phyloP scores from a whole-genome alignment of 768 basidiomycete species.

The Russula virescens region DNA sequence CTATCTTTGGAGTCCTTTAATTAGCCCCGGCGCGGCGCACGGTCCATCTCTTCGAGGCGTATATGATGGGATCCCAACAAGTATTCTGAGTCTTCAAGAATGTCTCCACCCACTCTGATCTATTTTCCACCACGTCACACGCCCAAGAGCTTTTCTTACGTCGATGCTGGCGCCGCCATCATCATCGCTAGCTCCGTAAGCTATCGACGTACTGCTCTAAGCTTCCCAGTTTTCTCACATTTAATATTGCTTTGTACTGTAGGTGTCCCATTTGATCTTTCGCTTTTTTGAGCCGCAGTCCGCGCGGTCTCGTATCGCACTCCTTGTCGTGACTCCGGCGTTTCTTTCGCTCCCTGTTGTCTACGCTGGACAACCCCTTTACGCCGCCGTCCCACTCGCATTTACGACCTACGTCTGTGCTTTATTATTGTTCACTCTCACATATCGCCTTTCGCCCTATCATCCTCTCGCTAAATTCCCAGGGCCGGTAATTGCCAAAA shows the following conservation, averaged over 20 bases:
- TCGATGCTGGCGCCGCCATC: not conserved
- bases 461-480: constrained; percentile 49
- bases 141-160: not conserved
- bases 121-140: not conserved
- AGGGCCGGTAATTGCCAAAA: constrained; percentile 40
- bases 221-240: not conserved
- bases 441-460: constrained; percentile 47
- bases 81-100: constrained; percentile 31
- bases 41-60: too few relatives aligned
- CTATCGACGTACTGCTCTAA: too few relatives aligned
- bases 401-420: not conserved
- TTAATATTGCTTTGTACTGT: not conserved
- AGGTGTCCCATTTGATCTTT: constrained; percentile 5
- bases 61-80: too few relatives aligned
- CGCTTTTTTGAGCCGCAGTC: constrained; percentile 4
- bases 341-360: constrained; percentile 4
- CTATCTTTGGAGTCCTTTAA: too few relatives aligned
- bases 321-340: not conserved
- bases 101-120: not conserved
- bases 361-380: not conserved
- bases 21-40: too few relatives aligned
- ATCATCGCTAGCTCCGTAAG: not conserved
- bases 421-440: constrained; percentile 18
- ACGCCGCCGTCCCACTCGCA: not conserved
- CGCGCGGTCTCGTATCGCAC: not conserved